These are phyloP conservation scores for Simplicillium sp. DNA, from an alignment of 2,329 filamentous ascomycete species.

Conservation along the genomic window DNA sequence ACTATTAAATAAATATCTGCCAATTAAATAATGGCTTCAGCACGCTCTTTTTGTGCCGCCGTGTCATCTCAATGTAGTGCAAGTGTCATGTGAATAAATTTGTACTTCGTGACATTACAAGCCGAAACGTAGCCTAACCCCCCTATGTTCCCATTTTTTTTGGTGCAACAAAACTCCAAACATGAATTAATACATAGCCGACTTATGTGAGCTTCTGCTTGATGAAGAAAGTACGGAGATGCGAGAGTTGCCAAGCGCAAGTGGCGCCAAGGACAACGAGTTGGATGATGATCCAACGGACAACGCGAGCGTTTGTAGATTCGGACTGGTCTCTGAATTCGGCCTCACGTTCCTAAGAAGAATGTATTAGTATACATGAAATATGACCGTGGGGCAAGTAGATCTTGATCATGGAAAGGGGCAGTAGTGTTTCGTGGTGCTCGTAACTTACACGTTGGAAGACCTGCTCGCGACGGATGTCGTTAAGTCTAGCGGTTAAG, in stretches of 20 bases:
- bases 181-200: not conserved
- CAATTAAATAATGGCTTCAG: not conserved
- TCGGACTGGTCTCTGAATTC: slow-evolving; percentile 98
- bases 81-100: too few relatives aligned
- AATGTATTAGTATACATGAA: too few relatives aligned
- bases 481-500: slow-evolving; percentile 75
- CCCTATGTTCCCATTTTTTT: not conserved
- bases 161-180: not conserved
- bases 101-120: too few relatives aligned
- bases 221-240: slow-evolving; percentile 96
- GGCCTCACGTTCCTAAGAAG: slow-evolving; percentile 78
- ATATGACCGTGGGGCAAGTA: too few relatives aligned
- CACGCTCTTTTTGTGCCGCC: too few relatives aligned
- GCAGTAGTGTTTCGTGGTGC: not conserved
- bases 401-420: too few relatives aligned
- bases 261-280: slow-evolving; percentile 74
- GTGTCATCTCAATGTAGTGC: too few relatives aligned
- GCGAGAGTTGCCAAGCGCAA: slow-evolving; percentile 94
- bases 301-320: slow-evolving; percentile 79
- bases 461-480: slow-evolving; percentile 89
- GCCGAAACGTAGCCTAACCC: not conserved
- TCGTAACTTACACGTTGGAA: slow-evolving; percentile 69
- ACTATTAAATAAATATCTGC: not conserved
- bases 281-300: slow-evolving; percentile 91
- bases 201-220: slow-evolving; percentile 97